Evolutionary conservation across 169 alveolate species (phyloP).

Genomic region (Plasmodium gonderi): DNA sequence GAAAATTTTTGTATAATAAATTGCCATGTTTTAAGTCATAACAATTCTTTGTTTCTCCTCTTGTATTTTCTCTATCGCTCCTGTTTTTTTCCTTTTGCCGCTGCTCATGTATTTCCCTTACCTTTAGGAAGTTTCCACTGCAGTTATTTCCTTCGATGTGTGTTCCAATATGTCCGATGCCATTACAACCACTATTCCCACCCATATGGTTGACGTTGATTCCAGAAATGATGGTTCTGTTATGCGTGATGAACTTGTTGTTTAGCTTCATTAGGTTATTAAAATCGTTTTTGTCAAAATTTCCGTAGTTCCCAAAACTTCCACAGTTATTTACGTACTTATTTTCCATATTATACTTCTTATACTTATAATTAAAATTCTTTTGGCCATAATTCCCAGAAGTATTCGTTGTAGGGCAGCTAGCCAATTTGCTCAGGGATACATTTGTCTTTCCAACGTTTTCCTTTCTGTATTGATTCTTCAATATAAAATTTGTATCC

Average conservation of each 20-base stretch:
- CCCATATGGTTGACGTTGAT: too few relatives aligned
- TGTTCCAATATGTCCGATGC: too few relatives aligned
- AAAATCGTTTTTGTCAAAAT: neutral
- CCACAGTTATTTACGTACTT: neutral
- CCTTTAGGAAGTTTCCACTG: neutral
- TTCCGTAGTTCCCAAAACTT: neutral
- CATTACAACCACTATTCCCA: neutral
- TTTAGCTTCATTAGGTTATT: neutral
- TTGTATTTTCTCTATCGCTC: neutral
- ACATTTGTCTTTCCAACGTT: neutral
- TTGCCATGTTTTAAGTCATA: neutral
- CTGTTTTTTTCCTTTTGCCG: neutral
- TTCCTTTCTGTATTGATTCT: neutral
- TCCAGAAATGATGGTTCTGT: neutral
- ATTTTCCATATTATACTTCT: neutral
- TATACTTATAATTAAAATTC: constrained; percentile 6
- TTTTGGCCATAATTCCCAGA: neutral
- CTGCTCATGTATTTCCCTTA: neutral
- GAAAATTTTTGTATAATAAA: neutral
- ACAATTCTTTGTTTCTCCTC: neutral
- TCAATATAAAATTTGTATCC: neutral
- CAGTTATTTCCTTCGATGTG: too few relatives aligned
- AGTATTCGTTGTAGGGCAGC: constrained; percentile 12
- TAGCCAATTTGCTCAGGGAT: neutral
- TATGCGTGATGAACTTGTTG: neutral